Percentiles rank a stretch among this genome's conserved stretches.
Conservation (phyloP, 441 rosid genomes). For the Aquilaria agallochum region DNA sequence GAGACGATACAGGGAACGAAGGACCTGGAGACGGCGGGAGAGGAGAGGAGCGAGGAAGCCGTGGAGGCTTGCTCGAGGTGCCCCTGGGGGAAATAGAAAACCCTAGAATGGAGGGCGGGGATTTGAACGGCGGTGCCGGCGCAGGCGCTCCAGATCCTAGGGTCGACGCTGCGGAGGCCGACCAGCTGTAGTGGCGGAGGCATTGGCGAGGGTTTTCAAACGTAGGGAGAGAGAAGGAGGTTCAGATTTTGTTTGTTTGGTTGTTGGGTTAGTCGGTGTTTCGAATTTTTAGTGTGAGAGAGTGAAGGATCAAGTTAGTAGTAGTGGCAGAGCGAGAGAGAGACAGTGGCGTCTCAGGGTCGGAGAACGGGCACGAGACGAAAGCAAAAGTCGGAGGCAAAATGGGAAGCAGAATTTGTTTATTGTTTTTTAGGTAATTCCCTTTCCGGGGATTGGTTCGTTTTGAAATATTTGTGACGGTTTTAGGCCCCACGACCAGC, state of each 20-base stretch:
- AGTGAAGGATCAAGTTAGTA: neutral
- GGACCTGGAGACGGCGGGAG: conserved; percentile 23
- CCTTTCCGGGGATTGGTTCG: neutral
- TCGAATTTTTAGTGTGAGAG: conserved; percentile 1
- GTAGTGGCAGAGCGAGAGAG: conserved; percentile 1
- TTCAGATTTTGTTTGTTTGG: neutral
- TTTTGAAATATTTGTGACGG: conserved; percentile 8
- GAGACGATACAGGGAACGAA: conserved; percentile 46
- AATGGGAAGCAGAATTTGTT: neutral
- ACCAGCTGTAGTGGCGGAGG: conserved; percentile 20
- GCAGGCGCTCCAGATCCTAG: conserved; percentile 71
- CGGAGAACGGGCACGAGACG: conserved; percentile 14
- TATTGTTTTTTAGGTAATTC: too few relatives aligned
- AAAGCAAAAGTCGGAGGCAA: conserved; percentile 1
- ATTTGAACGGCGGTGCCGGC: conserved; percentile 65
- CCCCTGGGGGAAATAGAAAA: conserved; percentile 84
- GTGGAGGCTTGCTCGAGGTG: conserved; percentile 60
- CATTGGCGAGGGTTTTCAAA: conserved; percentile 30
- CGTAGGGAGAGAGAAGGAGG: neutral
- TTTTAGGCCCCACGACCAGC: conserved; percentile 8
- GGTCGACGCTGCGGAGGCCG: conserved; percentile 34
- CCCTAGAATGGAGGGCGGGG: conserved; percentile 59
- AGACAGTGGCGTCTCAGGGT: conserved; percentile 22
- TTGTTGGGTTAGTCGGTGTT: neutral
- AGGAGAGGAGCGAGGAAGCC: conserved; percentile 21